Conservation (phyloP, 1,284 basidiomycete genomes). For the Tausonia pullulans region DNA sequence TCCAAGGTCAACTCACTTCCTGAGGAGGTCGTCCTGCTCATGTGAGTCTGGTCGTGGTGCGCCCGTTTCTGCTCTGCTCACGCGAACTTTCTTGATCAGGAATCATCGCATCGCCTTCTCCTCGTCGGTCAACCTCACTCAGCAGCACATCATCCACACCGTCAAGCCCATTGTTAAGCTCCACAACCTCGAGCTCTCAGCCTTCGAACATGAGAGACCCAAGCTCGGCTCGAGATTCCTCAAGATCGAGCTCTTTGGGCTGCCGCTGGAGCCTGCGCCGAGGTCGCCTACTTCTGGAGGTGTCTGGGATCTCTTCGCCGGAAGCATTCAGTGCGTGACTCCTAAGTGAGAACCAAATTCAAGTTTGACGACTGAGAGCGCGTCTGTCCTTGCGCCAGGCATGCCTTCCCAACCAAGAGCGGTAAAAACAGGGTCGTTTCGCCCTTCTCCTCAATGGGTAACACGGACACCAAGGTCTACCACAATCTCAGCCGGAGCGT, state of each 20-base stretch:
- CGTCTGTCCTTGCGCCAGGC: background rate
- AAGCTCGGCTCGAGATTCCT: constrained; percentile 22
- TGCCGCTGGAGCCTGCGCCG: constrained; percentile 33
- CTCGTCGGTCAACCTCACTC: constrained; percentile 14
- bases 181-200: constrained; percentile 22
- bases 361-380: background rate
- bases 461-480: constrained; percentile 8
- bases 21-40: constrained; percentile 11
- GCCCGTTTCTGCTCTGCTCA: background rate
- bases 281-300: constrained; percentile 27
- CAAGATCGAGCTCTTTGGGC: constrained; percentile 28
- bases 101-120: constrained; percentile 16
- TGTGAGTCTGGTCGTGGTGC: background rate
- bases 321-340: constrained; percentile 28
- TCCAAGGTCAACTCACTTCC: constrained; percentile 16
- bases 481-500: constrained; percentile 32
- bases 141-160: constrained; percentile 25
- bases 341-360: too few species aligned
- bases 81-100: background rate
- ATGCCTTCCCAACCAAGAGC: constrained; percentile 24
- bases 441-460: constrained; percentile 23
- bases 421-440: constrained; percentile 29
- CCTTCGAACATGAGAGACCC: constrained; percentile 19
- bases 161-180: constrained; percentile 26
- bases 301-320: constrained; percentile 34